These are phyloP conservation scores for Phytopythium oedochilum DNA, from an alignment of 352 stramenopile species.

Conservation along the genomic window DNA sequence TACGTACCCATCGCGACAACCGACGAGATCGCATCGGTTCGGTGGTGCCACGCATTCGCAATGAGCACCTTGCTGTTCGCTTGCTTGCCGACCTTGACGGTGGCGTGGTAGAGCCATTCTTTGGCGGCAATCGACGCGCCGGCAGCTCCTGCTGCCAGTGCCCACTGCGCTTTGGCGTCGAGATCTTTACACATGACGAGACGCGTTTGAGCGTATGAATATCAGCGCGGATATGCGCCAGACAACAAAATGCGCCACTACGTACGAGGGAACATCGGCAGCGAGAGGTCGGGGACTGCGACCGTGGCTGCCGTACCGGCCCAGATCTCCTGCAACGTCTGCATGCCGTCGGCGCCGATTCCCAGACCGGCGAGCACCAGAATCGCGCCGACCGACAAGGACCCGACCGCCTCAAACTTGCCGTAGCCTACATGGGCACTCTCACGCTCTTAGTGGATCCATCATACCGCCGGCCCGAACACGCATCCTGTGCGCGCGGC, in stretches of 20 bases:
- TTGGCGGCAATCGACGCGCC: constrained; percentile 91
- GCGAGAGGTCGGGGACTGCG: constrained; percentile 24
- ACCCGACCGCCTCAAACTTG: constrained; percentile 87
- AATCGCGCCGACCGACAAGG: constrained; percentile 82
- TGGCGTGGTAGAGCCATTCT: constrained; percentile 93
- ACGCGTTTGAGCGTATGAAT: no score
- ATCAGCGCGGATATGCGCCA: no score
- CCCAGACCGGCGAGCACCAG: constrained; percentile 66
- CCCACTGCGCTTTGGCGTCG: constrained; percentile 45
- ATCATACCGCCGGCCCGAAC: no score
- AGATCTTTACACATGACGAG: constrained; percentile 29
- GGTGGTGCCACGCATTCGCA: constrained; percentile 97
- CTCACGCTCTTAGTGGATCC: no score
- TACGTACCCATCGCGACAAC: constrained; percentile 64
- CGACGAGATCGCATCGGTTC: constrained; percentile 89
- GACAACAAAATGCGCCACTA: background rate
- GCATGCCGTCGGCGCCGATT: constrained; percentile 71
- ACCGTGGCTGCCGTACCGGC: constrained; percentile 17
- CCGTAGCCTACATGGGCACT: constrained; percentile 83
- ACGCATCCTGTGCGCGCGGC: background rate
- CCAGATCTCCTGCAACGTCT: constrained; percentile 71
- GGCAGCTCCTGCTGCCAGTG: constrained; percentile 81
- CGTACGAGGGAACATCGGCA: constrained; percentile 46
- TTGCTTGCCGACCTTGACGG: constrained; percentile 87
- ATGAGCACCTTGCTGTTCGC: constrained; percentile 95